Conservation (phyloP, 805 yeast species). For the Peterozyma xylosa region DNA sequence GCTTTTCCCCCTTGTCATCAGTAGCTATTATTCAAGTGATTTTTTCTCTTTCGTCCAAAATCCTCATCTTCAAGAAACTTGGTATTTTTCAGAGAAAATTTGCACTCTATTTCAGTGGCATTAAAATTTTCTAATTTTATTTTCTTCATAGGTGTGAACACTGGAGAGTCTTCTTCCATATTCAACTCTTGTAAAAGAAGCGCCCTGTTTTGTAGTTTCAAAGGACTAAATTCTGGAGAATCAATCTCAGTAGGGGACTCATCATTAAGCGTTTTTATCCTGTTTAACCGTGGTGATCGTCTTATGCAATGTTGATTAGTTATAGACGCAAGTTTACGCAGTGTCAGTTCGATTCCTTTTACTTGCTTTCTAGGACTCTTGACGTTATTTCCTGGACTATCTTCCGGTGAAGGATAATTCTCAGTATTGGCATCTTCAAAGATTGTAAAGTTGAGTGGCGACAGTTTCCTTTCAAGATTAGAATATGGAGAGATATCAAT, state of each 20-base stretch:
- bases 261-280: background rate
- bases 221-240: background rate
- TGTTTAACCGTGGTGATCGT: background rate
- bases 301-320: background rate
- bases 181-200: background rate
- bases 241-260: background rate
- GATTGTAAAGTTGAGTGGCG: constrained; percentile 1
- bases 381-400: background rate
- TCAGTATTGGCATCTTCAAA: background rate
- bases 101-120: too few relatives aligned
- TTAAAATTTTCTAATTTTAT: background rate
- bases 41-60: too few relatives aligned
- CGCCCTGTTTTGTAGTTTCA: background rate
- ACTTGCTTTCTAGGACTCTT: constrained; percentile 4
- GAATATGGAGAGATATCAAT: background rate
- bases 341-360: background rate
- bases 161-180: constrained; percentile 1
- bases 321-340: background rate
- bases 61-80: too few relatives aligned
- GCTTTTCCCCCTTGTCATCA: too few relatives aligned
- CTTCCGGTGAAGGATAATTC: constrained; percentile 2
- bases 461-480: background rate
- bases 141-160: constrained; percentile 3
- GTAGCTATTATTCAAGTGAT: too few relatives aligned
- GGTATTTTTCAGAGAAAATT: too few relatives aligned